These are phyloP conservation scores for Cytospora paraplurivora DNA, from an alignment of 2,329 filamentous ascomycete species.

Conservation along the genomic window DNA sequence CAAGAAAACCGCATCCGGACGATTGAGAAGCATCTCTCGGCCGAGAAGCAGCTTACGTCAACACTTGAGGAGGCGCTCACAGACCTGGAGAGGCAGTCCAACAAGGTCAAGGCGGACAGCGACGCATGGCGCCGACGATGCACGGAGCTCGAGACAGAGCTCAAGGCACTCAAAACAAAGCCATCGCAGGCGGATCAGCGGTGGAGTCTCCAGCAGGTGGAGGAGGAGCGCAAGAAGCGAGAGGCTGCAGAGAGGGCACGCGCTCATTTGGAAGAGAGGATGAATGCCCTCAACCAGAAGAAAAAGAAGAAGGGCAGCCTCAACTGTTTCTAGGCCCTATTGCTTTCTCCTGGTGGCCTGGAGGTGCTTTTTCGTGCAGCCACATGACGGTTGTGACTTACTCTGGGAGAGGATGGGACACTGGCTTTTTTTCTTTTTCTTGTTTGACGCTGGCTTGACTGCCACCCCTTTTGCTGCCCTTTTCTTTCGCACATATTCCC, in stretches of 20 bases:
- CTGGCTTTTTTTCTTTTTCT: background rate
- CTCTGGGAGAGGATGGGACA: slow-evolving; percentile 12
- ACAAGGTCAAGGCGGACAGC: slow-evolving; percentile 87
- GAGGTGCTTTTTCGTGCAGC: slow-evolving; percentile 10
- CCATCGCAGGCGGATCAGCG: slow-evolving; percentile 54
- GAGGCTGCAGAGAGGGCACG: slow-evolving; percentile 86
- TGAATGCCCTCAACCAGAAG: slow-evolving; percentile 77
- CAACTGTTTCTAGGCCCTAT: slow-evolving; percentile 81
- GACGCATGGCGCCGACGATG: slow-evolving; percentile 91
- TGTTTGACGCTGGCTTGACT: background rate
- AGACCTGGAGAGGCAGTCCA: slow-evolving; percentile 88
- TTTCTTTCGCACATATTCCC: slow-evolving; percentile 25
- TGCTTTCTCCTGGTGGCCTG: background rate
- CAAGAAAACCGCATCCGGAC: slow-evolving; percentile 93
- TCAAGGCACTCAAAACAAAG: slow-evolving; percentile 64
- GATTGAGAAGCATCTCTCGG: slow-evolving; percentile 94
- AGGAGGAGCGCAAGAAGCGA: slow-evolving; percentile 93
- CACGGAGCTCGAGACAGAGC: slow-evolving; percentile 70
- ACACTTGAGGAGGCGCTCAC: slow-evolving; percentile 95
- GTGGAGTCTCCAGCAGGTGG: slow-evolving; percentile 83
- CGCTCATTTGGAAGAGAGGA: slow-evolving; percentile 88
- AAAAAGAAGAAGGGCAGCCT: slow-evolving; percentile 94
- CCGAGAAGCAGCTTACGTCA: slow-evolving; percentile 93
- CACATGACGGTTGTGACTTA: slow-evolving; percentile 20
- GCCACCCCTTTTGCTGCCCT: background rate